Evolutionary conservation across 257 asterid genomes (phyloP).

Genomic region (Rauvolfia tetraphylla): DNA sequence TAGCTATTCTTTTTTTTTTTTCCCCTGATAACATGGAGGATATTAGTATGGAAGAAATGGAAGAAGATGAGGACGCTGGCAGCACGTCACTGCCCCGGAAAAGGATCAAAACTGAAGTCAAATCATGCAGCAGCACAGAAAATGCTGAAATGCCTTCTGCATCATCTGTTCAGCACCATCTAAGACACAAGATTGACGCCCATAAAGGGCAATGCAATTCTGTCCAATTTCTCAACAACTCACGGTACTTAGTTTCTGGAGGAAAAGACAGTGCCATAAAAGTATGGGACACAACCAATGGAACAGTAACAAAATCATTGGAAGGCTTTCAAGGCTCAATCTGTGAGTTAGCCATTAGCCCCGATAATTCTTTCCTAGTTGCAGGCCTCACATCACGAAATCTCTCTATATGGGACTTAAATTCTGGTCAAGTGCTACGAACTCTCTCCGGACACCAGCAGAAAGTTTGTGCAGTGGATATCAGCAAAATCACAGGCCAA

Average conservation of each 20-base stretch:
- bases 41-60: neutral
- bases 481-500: slow-evolving; percentile 3
- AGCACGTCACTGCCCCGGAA: neutral
- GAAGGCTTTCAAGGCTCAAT: slow-evolving; percentile 14
- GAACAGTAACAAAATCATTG: neutral
- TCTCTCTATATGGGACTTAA: slow-evolving; percentile 8
- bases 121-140: neutral
- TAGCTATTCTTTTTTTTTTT: neutral
- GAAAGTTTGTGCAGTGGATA: slow-evolving; percentile 16
- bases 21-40: neutral
- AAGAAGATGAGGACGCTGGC: slow-evolving; percentile 2
- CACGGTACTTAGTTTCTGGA: slow-evolving; percentile 6
- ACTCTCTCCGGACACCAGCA: slow-evolving; percentile 1
- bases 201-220: slow-evolving; percentile 16
- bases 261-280: slow-evolving; percentile 7
- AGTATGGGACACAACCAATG: slow-evolving; percentile 11
- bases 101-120: slow-evolving; percentile 3
- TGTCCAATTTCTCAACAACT: slow-evolving; percentile 11
- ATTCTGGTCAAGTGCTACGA: slow-evolving; percentile 2
- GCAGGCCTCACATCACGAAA: slow-evolving; percentile 14
- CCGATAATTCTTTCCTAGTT: neutral
- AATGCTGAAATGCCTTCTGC: neutral
- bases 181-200: slow-evolving; percentile 17
- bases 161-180: neutral
- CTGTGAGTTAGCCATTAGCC: slow-evolving; percentile 12